A percentile compares a stretch with the other conserved stretches of the same genome.
Conservation (phyloP, 768 basidiomycete species). For the Zangia roseola region DNA sequence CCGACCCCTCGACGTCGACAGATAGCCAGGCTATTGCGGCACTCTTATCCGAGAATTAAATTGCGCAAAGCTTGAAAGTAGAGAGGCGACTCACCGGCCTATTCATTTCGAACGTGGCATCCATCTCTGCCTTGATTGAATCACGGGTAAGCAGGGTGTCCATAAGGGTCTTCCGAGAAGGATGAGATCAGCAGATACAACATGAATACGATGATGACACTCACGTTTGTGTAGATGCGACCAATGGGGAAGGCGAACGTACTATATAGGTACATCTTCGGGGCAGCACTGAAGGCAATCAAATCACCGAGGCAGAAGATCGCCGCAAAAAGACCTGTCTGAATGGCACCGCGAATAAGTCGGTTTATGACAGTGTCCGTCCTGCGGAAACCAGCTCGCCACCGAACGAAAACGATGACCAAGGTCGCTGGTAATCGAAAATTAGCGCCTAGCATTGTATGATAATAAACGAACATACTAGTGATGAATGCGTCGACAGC, state of each 20-base stretch:
- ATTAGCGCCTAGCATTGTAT: not conserved
- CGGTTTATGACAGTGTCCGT: constrained; percentile 54
- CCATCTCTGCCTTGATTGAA: not conserved
- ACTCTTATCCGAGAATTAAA: not conserved
- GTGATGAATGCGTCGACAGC: constrained; percentile 44
- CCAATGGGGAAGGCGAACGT: constrained; percentile 42
- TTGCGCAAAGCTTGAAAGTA: no score
- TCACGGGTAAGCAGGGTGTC: constrained; percentile 10
- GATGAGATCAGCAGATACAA: not conserved
- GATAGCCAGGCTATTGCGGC: not conserved
- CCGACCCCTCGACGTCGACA: no score
- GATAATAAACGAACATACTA: constrained; percentile 22
- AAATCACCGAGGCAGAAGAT: constrained; percentile 51
- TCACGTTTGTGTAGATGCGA: constrained; percentile 47
- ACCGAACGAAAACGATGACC: constrained; percentile 35
- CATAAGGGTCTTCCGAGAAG: constrained; percentile 6
- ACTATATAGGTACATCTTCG: constrained; percentile 32
- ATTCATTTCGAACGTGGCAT: not conserved
- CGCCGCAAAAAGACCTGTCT: constrained; percentile 52
- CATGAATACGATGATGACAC: constrained; percentile 6
- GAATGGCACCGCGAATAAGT: constrained; percentile 53
- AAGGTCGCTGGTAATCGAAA: constrained; percentile 15
- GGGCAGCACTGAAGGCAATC: constrained; percentile 32
- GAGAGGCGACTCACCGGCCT: not conserved
- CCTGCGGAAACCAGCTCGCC: constrained; percentile 51